Evolutionary conservation across 257 asterid genomes (phyloP), one percentile per base, ranked within the genome.

Genomic region (Scutellaria galericulata): DNA sequence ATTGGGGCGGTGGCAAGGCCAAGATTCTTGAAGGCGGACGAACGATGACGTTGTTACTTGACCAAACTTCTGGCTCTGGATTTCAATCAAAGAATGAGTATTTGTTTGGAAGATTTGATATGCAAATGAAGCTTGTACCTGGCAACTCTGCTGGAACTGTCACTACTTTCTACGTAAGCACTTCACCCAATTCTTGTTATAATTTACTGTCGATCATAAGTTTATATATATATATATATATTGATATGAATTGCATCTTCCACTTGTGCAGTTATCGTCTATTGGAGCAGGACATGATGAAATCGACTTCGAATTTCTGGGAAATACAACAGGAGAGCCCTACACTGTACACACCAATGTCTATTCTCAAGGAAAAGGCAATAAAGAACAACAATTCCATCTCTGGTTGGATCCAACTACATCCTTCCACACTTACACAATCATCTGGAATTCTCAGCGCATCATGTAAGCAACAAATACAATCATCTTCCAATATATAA

Each of bases 331-430:
- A 0, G 77, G 77, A 24, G 71, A 73, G 37, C 71, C 77, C 7
- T 73, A 73, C 71, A 63, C 77, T 18, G 24, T 73, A 2, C 77
- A 73, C 77, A 73, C 77, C 7, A 73, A 73, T 40, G 77, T 73
- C 3, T 73, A 51, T 4, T 31, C 65, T 6, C 46, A 48, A n/a
- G 77, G 77, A 1, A 73, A 73, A 64, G 77, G 77, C 9, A 11
- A 73, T 3, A 73, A 53, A 59, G 77, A 73, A n/a, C 71, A 73
- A 14, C 77, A 73, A 7, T 73, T 73, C 57, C 56, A 44, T 10
- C 65, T 73, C 48, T 73, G 77, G 77, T 73, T 73, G 65, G 77
- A 73, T 0, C 77, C 77, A 0, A 73, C 77, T 9, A 0, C 71
- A 1, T 52, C 77, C 0, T 73, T 73, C 40, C 77, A 73, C 77